phyloP scores from a whole-genome alignment of 768 basidiomycete species.

The Boletus speciosus region DNA sequence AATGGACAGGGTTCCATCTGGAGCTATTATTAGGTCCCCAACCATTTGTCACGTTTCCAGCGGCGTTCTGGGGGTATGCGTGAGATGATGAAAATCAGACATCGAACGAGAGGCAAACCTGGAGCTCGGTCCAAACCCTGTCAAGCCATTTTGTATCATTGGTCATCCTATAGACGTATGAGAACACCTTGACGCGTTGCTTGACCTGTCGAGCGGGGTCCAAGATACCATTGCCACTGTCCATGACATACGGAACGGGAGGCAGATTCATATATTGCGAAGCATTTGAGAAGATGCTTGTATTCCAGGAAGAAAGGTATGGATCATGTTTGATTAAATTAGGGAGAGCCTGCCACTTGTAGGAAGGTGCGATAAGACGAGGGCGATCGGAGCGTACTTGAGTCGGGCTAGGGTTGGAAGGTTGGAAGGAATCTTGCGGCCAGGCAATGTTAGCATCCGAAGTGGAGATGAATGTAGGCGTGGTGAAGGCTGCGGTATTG shows the following conservation, averaged over 20 bases:
- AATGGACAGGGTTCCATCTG: slow-evolving; percentile 87
- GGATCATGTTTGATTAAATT: slow-evolving; percentile 74
- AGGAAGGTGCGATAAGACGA: slow-evolving; percentile 83
- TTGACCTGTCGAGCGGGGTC: slow-evolving; percentile 90
- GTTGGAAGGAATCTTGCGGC: slow-evolving; percentile 77
- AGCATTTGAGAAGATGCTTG: slow-evolving; percentile 87
- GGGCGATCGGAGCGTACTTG: slow-evolving; percentile 75
- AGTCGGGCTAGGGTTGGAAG: slow-evolving; percentile 58
- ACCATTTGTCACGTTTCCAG: slow-evolving; percentile 57
- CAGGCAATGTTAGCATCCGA: slow-evolving; percentile 54
- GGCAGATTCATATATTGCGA: slow-evolving; percentile 59
- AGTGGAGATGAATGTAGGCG: slow-evolving; percentile 67
- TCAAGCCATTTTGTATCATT: slow-evolving; percentile 92
- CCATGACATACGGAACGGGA: slow-evolving; percentile 69
- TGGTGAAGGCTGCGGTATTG: slow-evolving; percentile 64
- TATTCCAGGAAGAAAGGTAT: slow-evolving; percentile 87
- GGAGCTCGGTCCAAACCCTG: slow-evolving; percentile 76
- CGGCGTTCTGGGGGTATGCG: slow-evolving; percentile 51
- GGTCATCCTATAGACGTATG: slow-evolving; percentile 87
- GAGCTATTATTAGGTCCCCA: slow-evolving; percentile 64
- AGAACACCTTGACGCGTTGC: slow-evolving; percentile 86
- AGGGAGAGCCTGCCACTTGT: slow-evolving; percentile 87
- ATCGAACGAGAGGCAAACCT: slow-evolving; percentile 46
- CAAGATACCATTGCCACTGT: slow-evolving; percentile 87
- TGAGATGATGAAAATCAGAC: slow-evolving; percentile 1